Conservation (phyloP, 202 grass and related monocot genomes). For the Tripidium arundinaceum region DNA sequence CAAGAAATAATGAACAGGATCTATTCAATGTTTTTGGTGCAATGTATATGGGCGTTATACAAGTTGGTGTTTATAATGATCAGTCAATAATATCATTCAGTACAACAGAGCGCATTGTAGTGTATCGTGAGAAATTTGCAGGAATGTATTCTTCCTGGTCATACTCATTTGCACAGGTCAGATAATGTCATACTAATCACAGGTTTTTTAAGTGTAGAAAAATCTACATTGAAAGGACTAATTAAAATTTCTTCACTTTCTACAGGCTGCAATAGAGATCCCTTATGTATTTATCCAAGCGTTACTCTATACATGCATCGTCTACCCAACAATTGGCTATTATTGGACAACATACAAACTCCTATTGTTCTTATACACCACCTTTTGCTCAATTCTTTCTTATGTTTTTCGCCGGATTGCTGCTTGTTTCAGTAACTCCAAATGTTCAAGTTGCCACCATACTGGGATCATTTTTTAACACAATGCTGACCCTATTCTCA, state of each 20-base stretch:
- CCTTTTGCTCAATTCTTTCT: slow-evolving; percentile 34
- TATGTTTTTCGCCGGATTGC: slow-evolving; percentile 16
- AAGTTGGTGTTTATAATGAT: slow-evolving; percentile 24
- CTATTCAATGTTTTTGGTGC: slow-evolving; percentile 67
- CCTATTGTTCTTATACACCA: slow-evolving; percentile 33
- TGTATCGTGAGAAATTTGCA: slow-evolving; percentile 51
- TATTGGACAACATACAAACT: slow-evolving; percentile 34
- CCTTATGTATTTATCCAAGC: slow-evolving; percentile 49
- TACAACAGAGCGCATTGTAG: slow-evolving; percentile 33
- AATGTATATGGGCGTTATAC: slow-evolving; percentile 35
- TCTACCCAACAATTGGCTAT: slow-evolving; percentile 33
- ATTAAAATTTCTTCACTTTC: slow-evolving; percentile 5
- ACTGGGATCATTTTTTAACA: slow-evolving; percentile 58
- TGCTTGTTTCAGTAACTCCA: slow-evolving; percentile 47
- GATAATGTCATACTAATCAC: not conserved
- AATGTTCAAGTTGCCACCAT: slow-evolving; percentile 55
- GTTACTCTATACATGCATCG: slow-evolving; percentile 30
- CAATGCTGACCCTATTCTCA: slow-evolving; percentile 51
- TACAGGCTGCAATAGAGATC: slow-evolving; percentile 55
- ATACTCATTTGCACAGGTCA: slow-evolving; percentile 57
- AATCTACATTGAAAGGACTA: not conserved
- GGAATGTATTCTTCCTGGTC: slow-evolving; percentile 62
- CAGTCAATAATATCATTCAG: slow-evolving; percentile 39
- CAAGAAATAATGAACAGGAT: slow-evolving; percentile 70
- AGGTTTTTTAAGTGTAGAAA: not conserved